Base-by-base conservation (phyloP, 148 eudicot genomes). In the Fagopyrum homotropicum region DNA sequence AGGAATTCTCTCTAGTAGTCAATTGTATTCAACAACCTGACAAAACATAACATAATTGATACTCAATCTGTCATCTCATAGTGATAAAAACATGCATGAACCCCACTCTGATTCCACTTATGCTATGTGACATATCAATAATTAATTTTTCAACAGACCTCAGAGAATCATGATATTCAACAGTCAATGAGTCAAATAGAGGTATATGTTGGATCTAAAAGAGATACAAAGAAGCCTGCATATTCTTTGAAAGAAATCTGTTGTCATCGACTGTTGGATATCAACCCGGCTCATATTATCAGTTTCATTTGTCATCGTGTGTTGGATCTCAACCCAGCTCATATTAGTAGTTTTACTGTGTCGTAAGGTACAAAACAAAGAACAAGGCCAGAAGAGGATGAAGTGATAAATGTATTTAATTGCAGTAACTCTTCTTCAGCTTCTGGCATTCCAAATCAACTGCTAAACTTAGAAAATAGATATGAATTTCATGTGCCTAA, bases 1-100 rank as follows among this genome's bases (percentile, higher is more conserved):
- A 66, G 47, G 47, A 35, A 12, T 66, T 66, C 71, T 40, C 46
- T 66, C 46, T 45, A 66, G 71, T 66, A 29, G 45, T 43, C 46
- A 46, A 66, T 35, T 66, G 71, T n/a, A 35, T 66, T 66, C 14
- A 9, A 66, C 30, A 66, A 66, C 47, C 71, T 66, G 71, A 45
- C 40, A 66, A 66, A 5, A 66, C 15, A 63, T 30, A 14, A 40
- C 45, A 64, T 64, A 5, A 64, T 11, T 66, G 45, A 66, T 35
- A 35, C 19, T 40, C 16, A 66, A 66, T 22, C 46, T 66, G 43
- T 43, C 71, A 66, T 66, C 17, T 66, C 6, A 66, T 35, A 43
- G 30, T 61, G 15, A 16, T 4, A 44, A 11, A 9, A 84, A 17
- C 54, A 55, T 59, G 48, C 52, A 45, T 11, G 29, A 30, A 22